A percentile compares a stretch with the other conserved stretches of the same genome.
Conservation (phyloP, 148 eudicot species). For the Rhododendron simsii region DNA sequence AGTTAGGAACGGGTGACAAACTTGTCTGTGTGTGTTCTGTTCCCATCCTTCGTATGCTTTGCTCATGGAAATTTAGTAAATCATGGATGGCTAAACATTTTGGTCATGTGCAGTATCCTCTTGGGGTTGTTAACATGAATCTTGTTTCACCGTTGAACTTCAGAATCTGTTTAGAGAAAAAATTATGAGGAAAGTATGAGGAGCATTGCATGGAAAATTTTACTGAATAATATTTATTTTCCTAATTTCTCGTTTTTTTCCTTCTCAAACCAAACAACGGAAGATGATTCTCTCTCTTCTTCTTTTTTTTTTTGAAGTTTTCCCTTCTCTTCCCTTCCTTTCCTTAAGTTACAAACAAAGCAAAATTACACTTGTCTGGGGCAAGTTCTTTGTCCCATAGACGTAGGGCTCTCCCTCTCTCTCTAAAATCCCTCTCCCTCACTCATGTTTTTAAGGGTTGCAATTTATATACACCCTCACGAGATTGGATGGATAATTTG, state of each 20-base stretch:
- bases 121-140: not conserved
- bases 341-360: not conserved
- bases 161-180: not conserved
- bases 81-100: not conserved
- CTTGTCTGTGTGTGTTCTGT: not conserved
- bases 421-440: too few relatives aligned
- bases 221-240: not conserved
- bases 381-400: not conserved
- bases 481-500: too few relatives aligned
- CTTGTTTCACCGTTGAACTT: not conserved
- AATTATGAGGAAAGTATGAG: too few relatives aligned
- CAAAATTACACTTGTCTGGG: not conserved
- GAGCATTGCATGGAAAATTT: not conserved
- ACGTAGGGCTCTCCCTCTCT: too few relatives aligned
- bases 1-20: not conserved
- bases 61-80: not conserved
- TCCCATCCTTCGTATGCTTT: not conserved
- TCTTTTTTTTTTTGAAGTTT: not conserved
- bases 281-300: not conserved
- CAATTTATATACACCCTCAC: too few relatives aligned
- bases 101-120: not conserved
- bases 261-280: not conserved
- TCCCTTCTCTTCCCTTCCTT: not conserved
- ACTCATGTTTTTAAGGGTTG: too few relatives aligned
- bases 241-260: not conserved